phyloP scores from a whole-genome alignment of 768 basidiomycete species.

The Clavulina sp. region DNA sequence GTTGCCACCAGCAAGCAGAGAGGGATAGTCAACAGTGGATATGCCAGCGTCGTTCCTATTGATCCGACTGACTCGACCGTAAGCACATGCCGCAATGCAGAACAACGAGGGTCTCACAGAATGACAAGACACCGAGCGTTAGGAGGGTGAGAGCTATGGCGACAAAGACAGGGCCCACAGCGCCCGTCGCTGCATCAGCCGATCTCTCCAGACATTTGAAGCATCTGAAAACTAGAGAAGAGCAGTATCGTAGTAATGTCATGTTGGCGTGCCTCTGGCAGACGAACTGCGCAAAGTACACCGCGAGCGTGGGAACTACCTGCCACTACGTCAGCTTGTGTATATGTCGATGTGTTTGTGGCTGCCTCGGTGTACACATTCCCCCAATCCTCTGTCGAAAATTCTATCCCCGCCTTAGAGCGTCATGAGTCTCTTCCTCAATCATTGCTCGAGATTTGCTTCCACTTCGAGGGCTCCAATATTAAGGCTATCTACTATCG shows the following conservation, averaged over 20 bases:
- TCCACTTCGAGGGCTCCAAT: too few relatives aligned
- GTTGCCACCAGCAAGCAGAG: slow-evolving; percentile 54
- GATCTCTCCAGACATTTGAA: slow-evolving; percentile 50
- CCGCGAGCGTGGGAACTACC: too few relatives aligned
- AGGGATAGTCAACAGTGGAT: slow-evolving; percentile 42
- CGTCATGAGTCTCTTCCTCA: too few relatives aligned
- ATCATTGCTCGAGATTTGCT: too few relatives aligned
- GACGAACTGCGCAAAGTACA: too few relatives aligned
- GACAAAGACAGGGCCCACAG: slow-evolving; percentile 84
- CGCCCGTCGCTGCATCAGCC: slow-evolving; percentile 70
- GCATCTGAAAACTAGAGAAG: slow-evolving; percentile 34
- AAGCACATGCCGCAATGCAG: not conserved
- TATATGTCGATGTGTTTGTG: too few relatives aligned
- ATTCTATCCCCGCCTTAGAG: too few relatives aligned
- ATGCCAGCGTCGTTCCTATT: slow-evolving; percentile 46
- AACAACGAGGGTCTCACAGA: slow-evolving; percentile 40
- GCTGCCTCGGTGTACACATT: slow-evolving; percentile 6
- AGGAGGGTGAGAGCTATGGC: slow-evolving; percentile 62
- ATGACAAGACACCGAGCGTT: slow-evolving; percentile 46
- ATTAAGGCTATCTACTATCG: too few relatives aligned
- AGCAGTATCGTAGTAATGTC: not conserved
- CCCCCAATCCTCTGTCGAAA: too few relatives aligned
- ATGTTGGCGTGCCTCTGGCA: not conserved
- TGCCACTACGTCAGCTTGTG: too few relatives aligned
- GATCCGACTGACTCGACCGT: slow-evolving; percentile 45